A percentile compares a stretch with the other conserved stretches of the same genome.
Conservation (phyloP, 148 eudicot species). For the Vaccinium macrocarpon region DNA sequence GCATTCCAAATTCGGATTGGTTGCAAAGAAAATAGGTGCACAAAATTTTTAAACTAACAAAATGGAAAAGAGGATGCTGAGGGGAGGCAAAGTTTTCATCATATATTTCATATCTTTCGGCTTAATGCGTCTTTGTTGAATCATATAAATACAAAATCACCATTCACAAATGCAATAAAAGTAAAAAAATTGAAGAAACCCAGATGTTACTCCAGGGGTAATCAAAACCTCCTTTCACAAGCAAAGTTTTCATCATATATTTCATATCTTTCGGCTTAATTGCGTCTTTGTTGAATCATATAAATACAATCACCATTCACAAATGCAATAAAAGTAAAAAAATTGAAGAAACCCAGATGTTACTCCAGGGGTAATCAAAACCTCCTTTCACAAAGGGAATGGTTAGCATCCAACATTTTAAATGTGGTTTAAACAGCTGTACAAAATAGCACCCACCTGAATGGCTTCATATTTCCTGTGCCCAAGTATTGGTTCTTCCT, state of each 20-base stretch:
- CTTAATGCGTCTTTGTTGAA: background rate
- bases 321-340: too few relatives aligned
- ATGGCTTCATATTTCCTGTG: background rate
- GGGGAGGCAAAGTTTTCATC: background rate
- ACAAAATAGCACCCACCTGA: constrained; percentile 12
- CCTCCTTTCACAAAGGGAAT: background rate
- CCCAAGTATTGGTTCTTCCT: background rate
- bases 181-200: background rate
- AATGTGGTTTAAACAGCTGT: background rate
- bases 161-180: too few relatives aligned
- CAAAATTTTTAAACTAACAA: background rate
- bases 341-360: background rate
- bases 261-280: background rate
- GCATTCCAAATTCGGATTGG: background rate
- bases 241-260: background rate
- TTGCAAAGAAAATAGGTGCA: background rate
- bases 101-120: background rate
- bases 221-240: background rate
- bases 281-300: background rate
- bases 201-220: background rate
- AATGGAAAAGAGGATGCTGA: background rate
- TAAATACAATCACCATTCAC: background rate
- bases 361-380: background rate
- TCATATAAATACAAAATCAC: background rate
- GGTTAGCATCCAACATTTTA: background rate